Percentiles rank a stretch among this genome's conserved stretches.
Evolutionary conservation across 2,329 filamentous ascomycete species (phyloP).

Genomic region (Anthostomella pinea): DNA sequence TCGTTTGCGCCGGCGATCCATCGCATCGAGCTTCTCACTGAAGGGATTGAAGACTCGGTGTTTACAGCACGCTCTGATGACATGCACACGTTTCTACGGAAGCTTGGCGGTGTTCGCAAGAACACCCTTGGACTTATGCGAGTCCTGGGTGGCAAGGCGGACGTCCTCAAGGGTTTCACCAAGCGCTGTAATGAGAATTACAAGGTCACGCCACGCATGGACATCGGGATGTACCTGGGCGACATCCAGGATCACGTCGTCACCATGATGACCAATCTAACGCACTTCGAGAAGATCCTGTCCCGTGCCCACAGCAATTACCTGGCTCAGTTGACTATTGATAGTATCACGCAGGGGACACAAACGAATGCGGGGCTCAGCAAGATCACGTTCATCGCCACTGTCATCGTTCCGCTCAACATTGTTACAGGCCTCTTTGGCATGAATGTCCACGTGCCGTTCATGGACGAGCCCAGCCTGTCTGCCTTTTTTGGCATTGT

Average conservation of each 20-base stretch:
- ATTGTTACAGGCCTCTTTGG: constrained; percentile 83
- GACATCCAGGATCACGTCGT: constrained; percentile 99
- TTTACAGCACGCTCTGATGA: constrained; percentile 90
- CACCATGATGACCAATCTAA: constrained; percentile 96
- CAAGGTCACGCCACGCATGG: constrained; percentile 89
- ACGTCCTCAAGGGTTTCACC: constrained; percentile 94
- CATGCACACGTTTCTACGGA: constrained; percentile 79
- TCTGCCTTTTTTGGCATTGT: constrained; percentile 62
- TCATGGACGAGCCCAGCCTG: constrained; percentile 42
- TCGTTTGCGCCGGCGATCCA: constrained; percentile 87
- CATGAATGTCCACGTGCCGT: constrained; percentile 82
- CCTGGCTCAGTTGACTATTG: constrained; percentile 87
- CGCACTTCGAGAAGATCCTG: constrained; percentile 97
- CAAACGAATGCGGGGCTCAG: constrained; percentile 84
- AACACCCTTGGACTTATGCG: constrained; percentile 93
- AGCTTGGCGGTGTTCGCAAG: constrained; percentile 88
- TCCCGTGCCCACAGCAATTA: constrained; percentile 94
- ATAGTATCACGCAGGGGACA: constrained; percentile 85
- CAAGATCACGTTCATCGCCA: constrained; percentile 92
- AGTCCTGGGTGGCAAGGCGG: constrained; percentile 93
- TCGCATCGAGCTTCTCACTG: constrained; percentile 82
- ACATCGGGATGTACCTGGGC: constrained; percentile 93
- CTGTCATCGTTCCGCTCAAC: constrained; percentile 94
- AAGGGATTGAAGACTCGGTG: constrained; percentile 91
- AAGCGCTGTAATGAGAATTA: constrained; percentile 99